phyloP scores from a whole-genome alignment of 164 flowering plant species.

The Vitis amurensis region DNA sequence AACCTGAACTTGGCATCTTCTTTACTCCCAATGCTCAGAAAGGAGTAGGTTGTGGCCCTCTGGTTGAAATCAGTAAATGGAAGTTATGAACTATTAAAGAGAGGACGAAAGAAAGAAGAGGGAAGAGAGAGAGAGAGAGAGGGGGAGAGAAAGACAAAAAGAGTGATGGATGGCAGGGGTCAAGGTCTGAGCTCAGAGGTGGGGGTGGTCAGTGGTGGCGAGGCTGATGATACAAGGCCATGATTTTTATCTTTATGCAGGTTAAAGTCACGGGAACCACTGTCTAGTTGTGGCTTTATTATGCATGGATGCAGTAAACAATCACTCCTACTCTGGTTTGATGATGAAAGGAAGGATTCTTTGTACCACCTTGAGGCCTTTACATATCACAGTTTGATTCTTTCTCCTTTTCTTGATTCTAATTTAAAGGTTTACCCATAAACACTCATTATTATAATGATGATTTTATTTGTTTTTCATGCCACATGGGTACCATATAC shows the following conservation, averaged over 20 bases:
- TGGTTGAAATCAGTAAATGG: neutral
- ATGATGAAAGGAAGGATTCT: constrained; percentile 19
- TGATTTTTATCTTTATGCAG: constrained; percentile 22
- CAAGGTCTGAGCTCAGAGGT: neutral
- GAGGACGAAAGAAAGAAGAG: neutral
- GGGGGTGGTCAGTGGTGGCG: neutral
- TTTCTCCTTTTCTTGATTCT: too few species aligned
- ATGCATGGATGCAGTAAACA: neutral
- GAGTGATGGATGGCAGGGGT: neutral
- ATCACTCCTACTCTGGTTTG: constrained; percentile 5
- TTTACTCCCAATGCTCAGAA: neutral
- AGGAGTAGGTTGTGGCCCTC: too few species aligned
- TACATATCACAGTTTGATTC: neutral
- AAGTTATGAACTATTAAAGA: neutral
- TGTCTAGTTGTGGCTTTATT: constrained; percentile 10
- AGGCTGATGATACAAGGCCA: constrained; percentile 7
- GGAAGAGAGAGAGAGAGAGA: neutral
- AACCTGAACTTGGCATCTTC: constrained; percentile 48
- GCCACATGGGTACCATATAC: too few species aligned
- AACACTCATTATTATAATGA: too few species aligned
- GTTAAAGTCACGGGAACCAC: constrained; percentile 37
- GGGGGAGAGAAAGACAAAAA: neutral
- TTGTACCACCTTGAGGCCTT: neutral
- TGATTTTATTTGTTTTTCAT: too few species aligned
- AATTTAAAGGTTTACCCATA: too few species aligned